Conservation (phyloP, 805 yeast genomes). For the Nakazawaea siamensis region DNA sequence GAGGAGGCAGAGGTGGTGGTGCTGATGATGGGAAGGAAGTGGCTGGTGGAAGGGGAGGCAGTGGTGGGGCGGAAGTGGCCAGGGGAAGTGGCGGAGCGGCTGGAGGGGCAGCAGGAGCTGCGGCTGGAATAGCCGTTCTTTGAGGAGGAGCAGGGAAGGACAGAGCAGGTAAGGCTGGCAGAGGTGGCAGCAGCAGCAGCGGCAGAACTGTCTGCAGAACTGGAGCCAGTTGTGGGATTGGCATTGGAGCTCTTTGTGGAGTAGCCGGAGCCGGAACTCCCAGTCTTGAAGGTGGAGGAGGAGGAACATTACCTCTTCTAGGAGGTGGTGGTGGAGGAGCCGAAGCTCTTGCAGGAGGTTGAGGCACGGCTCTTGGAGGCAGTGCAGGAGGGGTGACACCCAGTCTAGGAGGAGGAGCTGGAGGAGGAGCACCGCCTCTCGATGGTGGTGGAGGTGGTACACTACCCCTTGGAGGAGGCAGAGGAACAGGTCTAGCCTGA, state of each 20-base stretch:
- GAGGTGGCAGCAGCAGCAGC: neutral
- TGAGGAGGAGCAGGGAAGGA: no score
- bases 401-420: slow-evolving; percentile 10
- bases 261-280: slow-evolving; percentile 9
- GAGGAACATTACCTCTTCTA: slow-evolving; percentile 16
- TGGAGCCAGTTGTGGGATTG: neutral
- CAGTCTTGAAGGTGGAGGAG: slow-evolving; percentile 14
- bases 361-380: slow-evolving; percentile 24
- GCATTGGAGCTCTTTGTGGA: slow-evolving; percentile 14
- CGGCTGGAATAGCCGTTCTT: slow-evolving; percentile 13
- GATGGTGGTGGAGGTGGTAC: slow-evolving; percentile 16
- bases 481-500: slow-evolving; percentile 16
- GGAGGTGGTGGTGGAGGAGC: slow-evolving; percentile 15
- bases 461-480: slow-evolving; percentile 12
- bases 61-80: slow-evolving; percentile 20
- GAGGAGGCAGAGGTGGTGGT: slow-evolving; percentile 16
- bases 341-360: slow-evolving; percentile 11
- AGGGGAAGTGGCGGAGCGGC: slow-evolving; percentile 23
- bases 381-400: slow-evolving; percentile 7
- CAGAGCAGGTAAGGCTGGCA: neutral
- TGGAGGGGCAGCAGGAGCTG: slow-evolving; percentile 7
- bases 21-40: slow-evolving; percentile 23
- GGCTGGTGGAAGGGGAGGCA: slow-evolving; percentile 16
- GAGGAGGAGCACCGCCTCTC: slow-evolving; percentile 14
- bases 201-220: neutral